These are phyloP conservation scores for Torulaspora microellipsoides DNA, from an alignment of 805 yeast species.

Conservation along the genomic window DNA sequence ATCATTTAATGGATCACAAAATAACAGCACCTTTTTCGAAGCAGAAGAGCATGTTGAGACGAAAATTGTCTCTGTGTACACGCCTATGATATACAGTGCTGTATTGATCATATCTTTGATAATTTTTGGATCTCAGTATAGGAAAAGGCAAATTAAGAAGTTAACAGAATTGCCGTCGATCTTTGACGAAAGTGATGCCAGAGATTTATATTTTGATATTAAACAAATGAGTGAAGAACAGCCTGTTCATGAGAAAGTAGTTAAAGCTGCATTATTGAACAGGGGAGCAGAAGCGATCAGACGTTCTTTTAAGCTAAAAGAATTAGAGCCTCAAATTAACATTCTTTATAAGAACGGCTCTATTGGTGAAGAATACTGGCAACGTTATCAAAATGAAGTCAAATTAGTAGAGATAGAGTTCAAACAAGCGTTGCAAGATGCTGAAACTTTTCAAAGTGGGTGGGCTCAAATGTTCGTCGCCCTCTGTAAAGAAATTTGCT, in stretches of 20 bases:
- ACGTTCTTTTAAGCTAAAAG: conserved; percentile 77
- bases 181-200: conserved; percentile 63
- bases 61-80: conserved; percentile 49
- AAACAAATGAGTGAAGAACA: conserved; percentile 38
- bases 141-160: conserved; percentile 48
- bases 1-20: conserved; percentile 11
- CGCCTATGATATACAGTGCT: conserved; percentile 74
- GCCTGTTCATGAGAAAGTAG: conserved; percentile 70
- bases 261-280: conserved; percentile 62
- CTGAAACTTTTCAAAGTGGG: conserved; percentile 65
- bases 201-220: conserved; percentile 58
- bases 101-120: conserved; percentile 62
- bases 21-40: conserved; percentile 12
- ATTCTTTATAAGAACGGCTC: conserved; percentile 80
- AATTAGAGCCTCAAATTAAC: conserved; percentile 63
- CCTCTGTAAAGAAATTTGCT: conserved; percentile 81
- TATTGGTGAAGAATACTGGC: conserved; percentile 84
- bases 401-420: conserved; percentile 80
- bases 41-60: conserved; percentile 32
- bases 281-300: conserved; percentile 87
- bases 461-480: conserved; percentile 79
- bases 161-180: conserved; percentile 63
- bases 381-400: conserved; percentile 70
- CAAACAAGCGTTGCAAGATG: conserved; percentile 68
- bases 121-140: conserved; percentile 64